Conservation (phyloP, 2,329 filamentous ascomycete species). For the Aureobasidium sp. region DNA sequence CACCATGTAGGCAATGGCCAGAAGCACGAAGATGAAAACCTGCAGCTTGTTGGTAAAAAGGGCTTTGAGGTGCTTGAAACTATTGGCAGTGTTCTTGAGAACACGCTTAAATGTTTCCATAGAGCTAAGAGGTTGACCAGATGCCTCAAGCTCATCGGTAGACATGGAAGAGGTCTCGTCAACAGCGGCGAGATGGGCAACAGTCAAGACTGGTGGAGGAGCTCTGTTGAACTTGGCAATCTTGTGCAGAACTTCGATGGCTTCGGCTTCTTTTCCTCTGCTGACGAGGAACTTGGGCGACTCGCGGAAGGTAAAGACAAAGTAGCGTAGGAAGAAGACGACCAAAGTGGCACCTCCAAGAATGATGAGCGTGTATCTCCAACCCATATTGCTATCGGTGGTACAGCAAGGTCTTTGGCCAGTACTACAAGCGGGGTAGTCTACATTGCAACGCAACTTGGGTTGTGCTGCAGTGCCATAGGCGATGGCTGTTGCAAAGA, state of each 20-base stretch:
- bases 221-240: constrained; percentile 38
- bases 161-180: background rate
- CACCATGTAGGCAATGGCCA: constrained; percentile 31
- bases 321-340: constrained; percentile 47
- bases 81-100: background rate
- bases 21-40: constrained; percentile 8
- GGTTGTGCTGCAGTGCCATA: constrained; percentile 32
- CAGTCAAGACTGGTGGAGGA: constrained; percentile 1
- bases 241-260: constrained; percentile 40
- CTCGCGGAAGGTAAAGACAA: constrained; percentile 50
- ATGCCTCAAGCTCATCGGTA: background rate
- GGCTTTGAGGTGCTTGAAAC: constrained; percentile 13
- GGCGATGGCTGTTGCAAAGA: constrained; percentile 45
- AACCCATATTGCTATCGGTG: constrained; percentile 37
- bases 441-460: constrained; percentile 20
- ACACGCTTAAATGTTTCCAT: constrained; percentile 6
- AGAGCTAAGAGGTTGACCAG: background rate
- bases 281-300: constrained; percentile 55
- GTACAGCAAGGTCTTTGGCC: constrained; percentile 32
- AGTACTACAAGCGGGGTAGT: constrained; percentile 40
- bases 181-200: constrained; percentile 4
- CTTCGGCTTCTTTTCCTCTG: constrained; percentile 45
- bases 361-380: constrained; percentile 36
- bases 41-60: constrained; percentile 13
- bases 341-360: constrained; percentile 35